phyloP scores from a whole-genome alignment of 1,139 yeast genomes.

The Debaryomyces psychrophilus region DNA sequence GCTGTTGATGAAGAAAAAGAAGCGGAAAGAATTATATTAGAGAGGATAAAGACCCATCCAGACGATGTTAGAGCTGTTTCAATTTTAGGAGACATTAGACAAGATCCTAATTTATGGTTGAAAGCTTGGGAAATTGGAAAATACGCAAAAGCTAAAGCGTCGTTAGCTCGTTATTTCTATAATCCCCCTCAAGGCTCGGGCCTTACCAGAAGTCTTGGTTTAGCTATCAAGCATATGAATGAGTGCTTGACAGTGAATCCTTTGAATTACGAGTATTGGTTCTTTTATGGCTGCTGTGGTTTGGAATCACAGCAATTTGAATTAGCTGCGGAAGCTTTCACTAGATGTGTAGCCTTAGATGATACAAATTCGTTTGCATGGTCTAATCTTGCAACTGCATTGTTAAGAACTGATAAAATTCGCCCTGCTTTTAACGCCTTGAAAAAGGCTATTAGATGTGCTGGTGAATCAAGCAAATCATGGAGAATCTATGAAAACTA shows the following conservation, averaged over 20 bases:
- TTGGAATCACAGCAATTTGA: slow-evolving; percentile 73
- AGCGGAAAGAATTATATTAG: slow-evolving; percentile 62
- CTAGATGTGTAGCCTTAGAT: slow-evolving; percentile 86
- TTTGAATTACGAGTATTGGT: slow-evolving; percentile 84
- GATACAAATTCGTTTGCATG: slow-evolving; percentile 83
- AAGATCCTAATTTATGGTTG: slow-evolving; percentile 77
- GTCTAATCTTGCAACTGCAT: slow-evolving; percentile 91
- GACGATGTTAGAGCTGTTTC: slow-evolving; percentile 84
- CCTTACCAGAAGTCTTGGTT: slow-evolving; percentile 50
- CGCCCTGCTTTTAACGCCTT: slow-evolving; percentile 84
- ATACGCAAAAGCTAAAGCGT: slow-evolving; percentile 83
- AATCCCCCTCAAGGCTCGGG: slow-evolving; percentile 64
- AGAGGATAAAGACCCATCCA: slow-evolving; percentile 60
- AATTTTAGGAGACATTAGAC: slow-evolving; percentile 82
- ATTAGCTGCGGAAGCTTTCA: slow-evolving; percentile 88
- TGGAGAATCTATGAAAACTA: slow-evolving; percentile 95
- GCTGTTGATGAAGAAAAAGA: slow-evolving; percentile 74
- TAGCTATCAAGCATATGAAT: slow-evolving; percentile 68
- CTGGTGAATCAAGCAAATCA: slow-evolving; percentile 66
- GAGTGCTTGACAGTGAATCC: slow-evolving; percentile 79
- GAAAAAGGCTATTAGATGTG: slow-evolving; percentile 70
- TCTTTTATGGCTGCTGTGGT: slow-evolving; percentile 89
- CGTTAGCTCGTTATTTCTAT: slow-evolving; percentile 75
- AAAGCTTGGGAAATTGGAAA: slow-evolving; percentile 86
- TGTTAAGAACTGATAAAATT: slow-evolving; percentile 63